Base-by-base conservation (phyloP, 768 basidiomycete genomes). In the Termitomyces sp. region DNA sequence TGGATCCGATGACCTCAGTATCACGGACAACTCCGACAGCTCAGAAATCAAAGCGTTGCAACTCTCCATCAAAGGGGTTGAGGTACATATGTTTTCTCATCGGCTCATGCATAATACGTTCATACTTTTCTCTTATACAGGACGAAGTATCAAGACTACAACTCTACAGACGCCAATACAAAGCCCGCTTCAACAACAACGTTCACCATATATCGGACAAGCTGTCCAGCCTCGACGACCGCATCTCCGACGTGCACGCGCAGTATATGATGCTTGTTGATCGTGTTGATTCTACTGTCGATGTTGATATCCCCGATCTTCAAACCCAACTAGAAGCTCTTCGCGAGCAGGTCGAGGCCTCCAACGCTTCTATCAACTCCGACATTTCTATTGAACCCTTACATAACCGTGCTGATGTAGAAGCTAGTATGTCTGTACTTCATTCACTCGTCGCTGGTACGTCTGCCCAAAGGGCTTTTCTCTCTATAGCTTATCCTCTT, bases 401-500 rank as follows among this genome's bases (percentile, higher is more conserved):
- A 58, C 54, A 58, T 16, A 69, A 71, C 22, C 68, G 63, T 47
- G 66, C 66, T 7, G 71, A 68, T 31, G 66, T 69, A 42, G 67
- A 69, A 59, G 65, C 70, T 13, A 73, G 69, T 59, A 70, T 78
- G 13, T 61, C 69, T 16, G 72, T 70, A 6, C 65, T 83, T 57
- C 69, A 66, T 30, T 70, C 66, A 42, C 66, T 83, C 9, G 71
- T 81, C 12, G 70, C 71, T 39, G 82, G 84, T 83, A 62, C 57
- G 61, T 57, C 27, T 27, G 46, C 44, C n/a, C 49, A 71, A 63
- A 18, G 33, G 55, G 12, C 41, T n/a, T n/a, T 57, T 12, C 12
- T 54, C 65, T 39, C 9, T 24, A 5, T 34, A 27, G 37, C 48
- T 66, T 16, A 65, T 42, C 31, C 41, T 31, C 12, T 24, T 34